Evolutionary conservation across 2,329 filamentous ascomycete species (phyloP), one percentile per base, ranked within the genome.

Genomic region (Monosporascus sp.): DNA sequence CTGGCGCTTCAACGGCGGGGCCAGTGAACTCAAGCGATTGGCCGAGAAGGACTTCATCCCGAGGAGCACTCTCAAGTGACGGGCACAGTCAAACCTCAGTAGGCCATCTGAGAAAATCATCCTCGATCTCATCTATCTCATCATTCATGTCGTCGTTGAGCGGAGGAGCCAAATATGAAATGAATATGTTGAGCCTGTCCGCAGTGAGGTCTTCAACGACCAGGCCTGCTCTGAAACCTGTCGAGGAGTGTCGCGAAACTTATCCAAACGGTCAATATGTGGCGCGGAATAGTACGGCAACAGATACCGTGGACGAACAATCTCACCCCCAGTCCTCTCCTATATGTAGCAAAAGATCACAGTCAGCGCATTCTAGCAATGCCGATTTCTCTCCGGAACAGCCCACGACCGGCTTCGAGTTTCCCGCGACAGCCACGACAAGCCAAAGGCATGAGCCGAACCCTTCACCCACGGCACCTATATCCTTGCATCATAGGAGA

Each of bases 21-120:
- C 9, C 25, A 14, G 35, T 47, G 6, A 38, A 41, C 37, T 54
- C 39, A 9, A 49, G 43, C 24, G 51, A 39, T 31, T 62, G 59
- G 61, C 60, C 54, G 20, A 56, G 58, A 48, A 57, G 58, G 35
- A 58, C 24, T 22, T 61, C 60, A 22, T 64, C 57, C 20, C 59
- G 54, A 52, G 51, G 37, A 3, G 49, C 55, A 11, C 22, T 50
- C 38, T n/a, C 38, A 9, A 41, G 17, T 41, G 17, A 20, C 17
- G 38, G 17, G 38, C 38, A 20, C 17, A 41, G 18, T 41, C 17
- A 35, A 31, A 22, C 8, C 37, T 50, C 48, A 8, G 37, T 43
- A 22, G 41, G 27, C 39, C 25, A 14, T 46, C 43, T 22, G 11
- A 46, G 43, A 46, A 46, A 24, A 46, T 22, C 11, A 7, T 17